Conservation (phyloP, 768 basidiomycete genomes). For the Suillus subalutaceus region DNA sequence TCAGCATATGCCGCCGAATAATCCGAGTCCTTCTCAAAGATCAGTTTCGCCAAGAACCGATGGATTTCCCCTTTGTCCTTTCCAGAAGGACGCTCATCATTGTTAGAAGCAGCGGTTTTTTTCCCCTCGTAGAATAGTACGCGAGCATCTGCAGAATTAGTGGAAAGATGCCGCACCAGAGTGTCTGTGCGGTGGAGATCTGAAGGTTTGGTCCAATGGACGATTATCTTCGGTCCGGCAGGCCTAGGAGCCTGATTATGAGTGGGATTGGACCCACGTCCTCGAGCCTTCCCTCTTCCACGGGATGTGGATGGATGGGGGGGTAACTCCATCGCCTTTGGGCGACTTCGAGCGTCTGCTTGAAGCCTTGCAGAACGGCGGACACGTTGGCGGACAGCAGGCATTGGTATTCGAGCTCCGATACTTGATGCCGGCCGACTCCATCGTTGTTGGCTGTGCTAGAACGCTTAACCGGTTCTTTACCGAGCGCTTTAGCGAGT, state of each 20-base stretch:
- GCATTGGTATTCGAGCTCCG: background rate
- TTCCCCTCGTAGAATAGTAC: background rate
- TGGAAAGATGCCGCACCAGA: background rate
- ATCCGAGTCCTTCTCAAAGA: background rate
- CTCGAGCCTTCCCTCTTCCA: no score
- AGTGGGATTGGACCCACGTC: no score
- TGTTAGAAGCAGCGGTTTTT: background rate
- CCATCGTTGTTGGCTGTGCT: no score
- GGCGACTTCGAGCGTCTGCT: background rate
- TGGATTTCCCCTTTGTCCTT: slow-evolving; percentile 1
- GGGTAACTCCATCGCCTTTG: background rate
- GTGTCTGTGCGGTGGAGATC: background rate
- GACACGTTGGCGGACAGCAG: background rate
- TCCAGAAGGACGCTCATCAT: background rate
- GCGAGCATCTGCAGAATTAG: background rate
- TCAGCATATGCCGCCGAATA: background rate
- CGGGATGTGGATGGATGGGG: no score
- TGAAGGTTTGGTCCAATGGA: background rate
- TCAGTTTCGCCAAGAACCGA: background rate
- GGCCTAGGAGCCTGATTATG: no score
- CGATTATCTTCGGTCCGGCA: background rate
- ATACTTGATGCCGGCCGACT: background rate
- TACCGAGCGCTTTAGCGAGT: no score
- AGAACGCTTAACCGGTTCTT: no score
- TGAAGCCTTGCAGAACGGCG: background rate